phyloP scores from a whole-genome alignment of 768 basidiomycete genomes.

The Chalciporus sphaerocephalus region DNA sequence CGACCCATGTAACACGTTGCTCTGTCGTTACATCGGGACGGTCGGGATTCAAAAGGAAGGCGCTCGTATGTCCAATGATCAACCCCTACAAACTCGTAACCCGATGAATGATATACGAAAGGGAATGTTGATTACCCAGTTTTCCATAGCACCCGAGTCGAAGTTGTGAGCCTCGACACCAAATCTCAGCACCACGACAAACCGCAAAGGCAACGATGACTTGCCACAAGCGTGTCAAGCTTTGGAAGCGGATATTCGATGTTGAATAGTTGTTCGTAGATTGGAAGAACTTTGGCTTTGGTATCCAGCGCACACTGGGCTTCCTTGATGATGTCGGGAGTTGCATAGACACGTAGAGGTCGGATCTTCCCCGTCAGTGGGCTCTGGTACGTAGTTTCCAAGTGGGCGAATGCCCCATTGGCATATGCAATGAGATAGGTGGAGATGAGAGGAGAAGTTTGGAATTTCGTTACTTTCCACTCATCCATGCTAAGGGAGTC shows the following conservation, averaged over 20 bases:
- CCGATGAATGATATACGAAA: not conserved
- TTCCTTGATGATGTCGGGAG: conserved; percentile 76
- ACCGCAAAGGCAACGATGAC: conserved; percentile 19
- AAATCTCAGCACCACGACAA: not conserved
- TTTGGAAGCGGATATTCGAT: conserved; percentile 92
- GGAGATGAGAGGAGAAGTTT: conserved; percentile 80
- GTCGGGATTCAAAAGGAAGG: conserved; percentile 75
- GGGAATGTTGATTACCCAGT: conserved; percentile 67
- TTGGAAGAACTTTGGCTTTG: conserved; percentile 71
- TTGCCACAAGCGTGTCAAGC: conserved; percentile 83
- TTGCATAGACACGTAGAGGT: conserved; percentile 80
- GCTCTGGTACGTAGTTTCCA: conserved; percentile 73
- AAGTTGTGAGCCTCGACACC: conserved; percentile 68
- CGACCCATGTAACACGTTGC: conserved; percentile 72
- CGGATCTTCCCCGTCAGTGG: conserved; percentile 75
- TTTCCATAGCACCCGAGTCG: conserved; percentile 91
- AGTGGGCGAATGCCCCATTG: conserved; percentile 69
- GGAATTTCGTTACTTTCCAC: conserved; percentile 84
- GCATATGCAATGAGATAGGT: conserved; percentile 87
- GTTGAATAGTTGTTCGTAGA: conserved; percentile 92
- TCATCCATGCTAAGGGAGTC: conserved; percentile 37
- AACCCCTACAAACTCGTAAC: conserved; percentile 46
- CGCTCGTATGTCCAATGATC: conserved; percentile 83
- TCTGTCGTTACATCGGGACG: conserved; percentile 67
- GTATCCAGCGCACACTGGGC: conserved; percentile 85